phyloP scores from a whole-genome alignment of 306 rosid species.

The Neltuma alba region DNA sequence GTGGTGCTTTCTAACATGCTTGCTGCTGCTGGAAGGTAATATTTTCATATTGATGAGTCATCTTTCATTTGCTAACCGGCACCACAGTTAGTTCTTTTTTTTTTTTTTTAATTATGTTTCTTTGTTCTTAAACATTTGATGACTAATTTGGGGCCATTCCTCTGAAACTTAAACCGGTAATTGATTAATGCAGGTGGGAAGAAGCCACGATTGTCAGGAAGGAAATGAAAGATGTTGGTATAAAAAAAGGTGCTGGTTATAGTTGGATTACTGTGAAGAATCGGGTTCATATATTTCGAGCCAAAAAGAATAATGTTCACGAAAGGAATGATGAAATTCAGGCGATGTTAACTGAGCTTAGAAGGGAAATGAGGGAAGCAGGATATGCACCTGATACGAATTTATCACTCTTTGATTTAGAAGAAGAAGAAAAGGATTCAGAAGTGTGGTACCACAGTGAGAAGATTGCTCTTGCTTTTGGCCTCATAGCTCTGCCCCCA shows the following conservation, averaged over 20 bases:
- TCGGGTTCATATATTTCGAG: conserved; percentile 67
- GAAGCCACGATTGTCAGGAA: conserved; percentile 79
- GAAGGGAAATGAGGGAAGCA: conserved; percentile 63
- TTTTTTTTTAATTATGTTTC: too few relatives aligned
- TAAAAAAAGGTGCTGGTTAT: conserved; percentile 73
- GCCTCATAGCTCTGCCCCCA: conserved; percentile 73
- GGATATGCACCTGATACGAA: conserved; percentile 71
- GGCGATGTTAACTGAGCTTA: conserved; percentile 60
- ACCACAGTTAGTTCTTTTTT: not conserved
- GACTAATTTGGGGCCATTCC: conserved; percentile 21
- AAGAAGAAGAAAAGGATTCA: conserved; percentile 75
- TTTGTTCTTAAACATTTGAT: conserved; percentile 25
- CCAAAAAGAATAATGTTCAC: conserved; percentile 67
- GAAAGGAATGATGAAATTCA: conserved; percentile 72
- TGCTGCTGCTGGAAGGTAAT: conserved; percentile 84
- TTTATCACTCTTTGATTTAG: conserved; percentile 72
- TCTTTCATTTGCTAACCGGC: not conserved
- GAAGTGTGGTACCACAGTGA: conserved; percentile 88
- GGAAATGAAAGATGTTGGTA: conserved; percentile 79
- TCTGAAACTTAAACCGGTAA: conserved; percentile 17
- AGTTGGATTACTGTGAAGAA: conserved; percentile 85
- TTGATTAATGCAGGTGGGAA: conserved; percentile 75
- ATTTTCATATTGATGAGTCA: conserved; percentile 13
- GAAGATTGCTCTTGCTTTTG: conserved; percentile 82
- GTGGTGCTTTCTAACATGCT: conserved; percentile 84